phyloP scores from a whole-genome alignment of 495 filamentous ascomycete species.

The Penicillium salamii region DNA sequence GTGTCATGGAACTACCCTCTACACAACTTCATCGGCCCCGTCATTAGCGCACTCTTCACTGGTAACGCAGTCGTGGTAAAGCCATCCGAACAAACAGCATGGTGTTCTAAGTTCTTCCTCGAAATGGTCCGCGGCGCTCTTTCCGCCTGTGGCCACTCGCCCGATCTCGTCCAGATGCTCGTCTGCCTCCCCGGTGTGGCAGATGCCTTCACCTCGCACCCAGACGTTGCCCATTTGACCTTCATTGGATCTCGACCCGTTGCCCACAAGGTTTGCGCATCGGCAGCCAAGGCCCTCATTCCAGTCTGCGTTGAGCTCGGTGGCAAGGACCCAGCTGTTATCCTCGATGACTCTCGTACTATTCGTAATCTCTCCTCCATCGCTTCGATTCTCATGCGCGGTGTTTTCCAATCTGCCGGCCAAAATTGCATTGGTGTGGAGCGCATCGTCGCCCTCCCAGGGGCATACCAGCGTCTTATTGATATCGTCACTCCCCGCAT shows the following conservation, averaged over 20 bases:
- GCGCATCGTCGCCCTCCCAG: slow-evolving; percentile 77
- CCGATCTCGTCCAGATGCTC: slow-evolving; percentile 77
- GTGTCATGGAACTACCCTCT: slow-evolving; percentile 98
- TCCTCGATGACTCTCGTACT: slow-evolving; percentile 71
- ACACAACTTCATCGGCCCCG: slow-evolving; percentile 89
- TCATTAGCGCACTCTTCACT: slow-evolving; percentile 88
- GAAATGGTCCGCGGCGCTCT: slow-evolving; percentile 76
- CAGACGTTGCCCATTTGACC: slow-evolving; percentile 82
- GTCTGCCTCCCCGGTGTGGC: slow-evolving; percentile 85
- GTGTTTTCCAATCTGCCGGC: slow-evolving; percentile 92
- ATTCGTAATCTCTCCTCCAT: slow-evolving; percentile 63
- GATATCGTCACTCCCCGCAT: slow-evolving; percentile 69
- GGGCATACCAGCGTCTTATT: slow-evolving; percentile 70
- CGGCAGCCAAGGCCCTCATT: slow-evolving; percentile 77
- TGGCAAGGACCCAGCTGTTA: slow-evolving; percentile 91
- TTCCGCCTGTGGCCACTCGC: slow-evolving; percentile 76
- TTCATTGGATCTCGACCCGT: slow-evolving; percentile 92
- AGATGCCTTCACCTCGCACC: slow-evolving; percentile 79
- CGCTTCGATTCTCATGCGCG: slow-evolving; percentile 79
- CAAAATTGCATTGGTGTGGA: slow-evolving; percentile 99
- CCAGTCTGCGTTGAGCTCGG: slow-evolving; percentile 88
- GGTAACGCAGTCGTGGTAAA: slow-evolving; percentile 92
- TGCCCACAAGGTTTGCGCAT: slow-evolving; percentile 82
- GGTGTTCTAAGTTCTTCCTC: slow-evolving; percentile 79
- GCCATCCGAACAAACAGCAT: slow-evolving; percentile 88